Percentiles rank a stretch among this genome's conserved stretches.
phyloP scores from a whole-genome alignment of 2,329 filamentous ascomycete species.

The Chaetothyriales sp. region DNA sequence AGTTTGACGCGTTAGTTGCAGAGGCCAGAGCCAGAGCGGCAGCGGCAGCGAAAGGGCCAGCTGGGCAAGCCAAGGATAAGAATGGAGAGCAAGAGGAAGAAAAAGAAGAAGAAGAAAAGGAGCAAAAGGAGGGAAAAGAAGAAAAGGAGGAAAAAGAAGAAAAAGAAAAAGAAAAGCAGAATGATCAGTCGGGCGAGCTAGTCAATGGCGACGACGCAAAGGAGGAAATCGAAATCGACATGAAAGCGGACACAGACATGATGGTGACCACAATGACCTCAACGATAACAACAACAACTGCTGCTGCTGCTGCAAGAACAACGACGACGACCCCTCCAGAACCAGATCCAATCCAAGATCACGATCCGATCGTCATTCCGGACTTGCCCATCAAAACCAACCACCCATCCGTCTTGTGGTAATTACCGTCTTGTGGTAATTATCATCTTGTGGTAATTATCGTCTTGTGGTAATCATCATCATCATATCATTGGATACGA shows the following conservation, averaged over 20 bases:
- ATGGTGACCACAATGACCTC: neutral
- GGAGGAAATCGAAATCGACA: neutral
- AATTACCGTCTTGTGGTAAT: neutral
- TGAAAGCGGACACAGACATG: too few relatives aligned
- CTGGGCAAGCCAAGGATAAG: neutral
- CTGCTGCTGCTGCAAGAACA: too few relatives aligned
- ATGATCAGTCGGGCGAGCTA: too few relatives aligned
- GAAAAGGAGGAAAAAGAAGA: too few relatives aligned
- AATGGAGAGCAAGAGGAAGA: neutral
- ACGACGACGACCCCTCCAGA: neutral
- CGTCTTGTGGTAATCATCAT: too few relatives aligned
- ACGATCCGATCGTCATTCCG: neutral
- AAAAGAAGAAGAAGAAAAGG: neutral
- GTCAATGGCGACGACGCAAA: neutral
- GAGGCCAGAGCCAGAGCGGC: conserved; percentile 20
- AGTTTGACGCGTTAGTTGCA: conserved; percentile 68
- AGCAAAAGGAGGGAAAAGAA: too few relatives aligned
- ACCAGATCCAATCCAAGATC: neutral
- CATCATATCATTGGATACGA: neutral
- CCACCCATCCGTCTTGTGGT: neutral
- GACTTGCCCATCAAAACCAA: neutral
- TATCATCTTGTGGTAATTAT: too few relatives aligned
- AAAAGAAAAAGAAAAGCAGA: neutral
- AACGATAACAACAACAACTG: neutral
- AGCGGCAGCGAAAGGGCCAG: neutral